Evolutionary conservation across 306 rosid genomes (phyloP).

Genomic region (Dryas octopetala): DNA sequence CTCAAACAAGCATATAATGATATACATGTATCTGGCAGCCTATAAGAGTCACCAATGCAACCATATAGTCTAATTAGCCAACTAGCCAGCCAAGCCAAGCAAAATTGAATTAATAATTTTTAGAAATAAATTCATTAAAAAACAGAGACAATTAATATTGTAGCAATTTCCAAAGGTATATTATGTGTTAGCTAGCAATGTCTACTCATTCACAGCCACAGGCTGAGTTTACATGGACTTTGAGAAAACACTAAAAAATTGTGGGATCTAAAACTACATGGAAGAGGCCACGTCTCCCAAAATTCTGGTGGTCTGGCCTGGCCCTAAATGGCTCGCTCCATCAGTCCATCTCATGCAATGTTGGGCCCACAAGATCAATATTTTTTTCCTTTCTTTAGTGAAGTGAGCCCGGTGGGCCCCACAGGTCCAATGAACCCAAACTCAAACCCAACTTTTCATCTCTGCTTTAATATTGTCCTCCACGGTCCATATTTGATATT

Average conservation of each 20-base stretch:
- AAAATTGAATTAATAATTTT: neutral
- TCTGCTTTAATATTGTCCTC: too few species aligned
- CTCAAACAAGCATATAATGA: neutral
- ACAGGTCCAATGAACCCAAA: too few species aligned
- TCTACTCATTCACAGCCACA: conserved; percentile 19
- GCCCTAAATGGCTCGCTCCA: conserved; percentile 18
- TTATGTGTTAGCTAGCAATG: neutral
- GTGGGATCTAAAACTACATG: neutral
- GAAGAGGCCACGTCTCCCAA: conserved; percentile 32
- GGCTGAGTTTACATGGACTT: neutral
- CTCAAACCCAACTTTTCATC: too few species aligned
- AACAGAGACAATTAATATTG: neutral
- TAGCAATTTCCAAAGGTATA: conserved; percentile 18
- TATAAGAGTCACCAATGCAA: neutral
- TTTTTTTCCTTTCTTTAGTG: too few species aligned
- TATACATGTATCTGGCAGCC: neutral
- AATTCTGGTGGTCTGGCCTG: conserved; percentile 21
- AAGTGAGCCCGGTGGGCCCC: too few species aligned
- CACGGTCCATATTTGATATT: too few species aligned
- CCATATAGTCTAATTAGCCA: neutral
- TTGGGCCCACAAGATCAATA: conserved; percentile 16
- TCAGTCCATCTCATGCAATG: neutral
- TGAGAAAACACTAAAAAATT: neutral
- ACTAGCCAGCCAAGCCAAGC: neutral
- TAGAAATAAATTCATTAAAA: too few species aligned